Conservation (phyloP, 306 rosid species). For the Dalbergia cultrata region DNA sequence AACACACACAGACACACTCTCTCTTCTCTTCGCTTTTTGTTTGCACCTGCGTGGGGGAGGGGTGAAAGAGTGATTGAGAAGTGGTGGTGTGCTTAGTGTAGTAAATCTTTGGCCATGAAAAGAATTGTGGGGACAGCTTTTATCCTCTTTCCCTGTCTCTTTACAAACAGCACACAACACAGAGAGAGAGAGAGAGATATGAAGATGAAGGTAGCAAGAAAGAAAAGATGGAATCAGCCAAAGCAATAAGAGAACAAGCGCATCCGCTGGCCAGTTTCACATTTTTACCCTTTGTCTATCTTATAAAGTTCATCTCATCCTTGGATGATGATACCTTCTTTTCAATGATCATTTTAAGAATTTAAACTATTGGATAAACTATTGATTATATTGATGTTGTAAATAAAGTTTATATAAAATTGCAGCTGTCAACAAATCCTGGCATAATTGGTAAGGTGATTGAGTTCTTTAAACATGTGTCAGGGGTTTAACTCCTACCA, state of each 20-base stretch:
- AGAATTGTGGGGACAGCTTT: not conserved
- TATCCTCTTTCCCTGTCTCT: conserved; percentile 30
- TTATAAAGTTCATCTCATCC: too few relatives aligned
- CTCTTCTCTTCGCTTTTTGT: conserved; percentile 14
- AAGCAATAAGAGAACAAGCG: not conserved
- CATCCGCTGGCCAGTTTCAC: not conserved
- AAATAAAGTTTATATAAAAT: too few relatives aligned
- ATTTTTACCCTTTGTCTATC: conserved; percentile 40
- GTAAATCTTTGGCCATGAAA: not conserved
- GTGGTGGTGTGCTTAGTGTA: not conserved
- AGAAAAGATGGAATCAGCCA: not conserved
- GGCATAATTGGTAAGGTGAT: too few relatives aligned
- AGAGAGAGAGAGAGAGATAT: not conserved
- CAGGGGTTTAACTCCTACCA: too few relatives aligned
- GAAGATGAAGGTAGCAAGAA: not conserved
- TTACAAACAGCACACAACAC: conserved; percentile 23
- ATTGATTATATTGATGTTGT: too few relatives aligned
- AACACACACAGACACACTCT: too few relatives aligned
- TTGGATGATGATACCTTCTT: too few relatives aligned
- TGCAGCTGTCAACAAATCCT: too few relatives aligned
- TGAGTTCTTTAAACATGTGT: too few relatives aligned
- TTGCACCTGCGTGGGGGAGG: conserved; percentile 42
- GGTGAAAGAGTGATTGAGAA: conserved; percentile 17
- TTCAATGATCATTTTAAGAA: too few relatives aligned
- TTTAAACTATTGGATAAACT: too few relatives aligned